Percentiles rank a stretch among this genome's conserved stretches.
phyloP scores from a whole-genome alignment of 129 eudicot species.

The Oenanthe sinensis region DNA sequence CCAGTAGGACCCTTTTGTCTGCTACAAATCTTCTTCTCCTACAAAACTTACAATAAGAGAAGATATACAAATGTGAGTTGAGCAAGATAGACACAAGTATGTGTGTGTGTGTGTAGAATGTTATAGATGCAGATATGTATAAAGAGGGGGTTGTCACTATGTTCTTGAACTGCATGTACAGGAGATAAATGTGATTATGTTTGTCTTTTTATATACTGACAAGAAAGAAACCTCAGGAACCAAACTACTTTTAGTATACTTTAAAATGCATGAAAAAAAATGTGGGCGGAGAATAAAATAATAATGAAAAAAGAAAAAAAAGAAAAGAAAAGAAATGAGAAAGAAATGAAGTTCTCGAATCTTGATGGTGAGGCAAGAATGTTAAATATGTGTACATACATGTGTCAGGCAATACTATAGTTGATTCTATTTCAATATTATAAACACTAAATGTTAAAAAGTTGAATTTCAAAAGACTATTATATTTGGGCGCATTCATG shows the following conservation, averaged over 20 bases:
- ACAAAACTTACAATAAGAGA: neutral
- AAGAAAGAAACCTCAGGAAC: neutral
- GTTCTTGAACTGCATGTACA: neutral
- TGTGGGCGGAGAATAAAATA: neutral
- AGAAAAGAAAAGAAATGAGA: neutral
- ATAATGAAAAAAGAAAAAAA: neutral
- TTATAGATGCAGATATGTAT: neutral
- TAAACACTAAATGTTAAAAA: no score
- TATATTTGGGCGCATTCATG: no score
- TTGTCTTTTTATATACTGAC: neutral
- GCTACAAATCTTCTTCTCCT: neutral
- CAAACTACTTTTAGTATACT: neutral
- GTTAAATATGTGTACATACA: no score
- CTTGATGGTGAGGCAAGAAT: neutral
- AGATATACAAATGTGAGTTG: neutral
- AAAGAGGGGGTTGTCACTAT: neutral
- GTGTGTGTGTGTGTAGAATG: no score
- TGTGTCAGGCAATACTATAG: no score
- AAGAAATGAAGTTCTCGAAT: neutral
- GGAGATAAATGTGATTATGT: slow-evolving; percentile 1
- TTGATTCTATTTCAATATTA: no score
- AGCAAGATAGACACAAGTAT: neutral
- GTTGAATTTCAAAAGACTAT: no score
- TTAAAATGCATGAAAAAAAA: neutral
- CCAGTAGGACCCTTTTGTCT: slow-evolving; percentile 5